Conservation (phyloP, 2,329 filamentous ascomycete species). For the Epichloe scottii region DNA sequence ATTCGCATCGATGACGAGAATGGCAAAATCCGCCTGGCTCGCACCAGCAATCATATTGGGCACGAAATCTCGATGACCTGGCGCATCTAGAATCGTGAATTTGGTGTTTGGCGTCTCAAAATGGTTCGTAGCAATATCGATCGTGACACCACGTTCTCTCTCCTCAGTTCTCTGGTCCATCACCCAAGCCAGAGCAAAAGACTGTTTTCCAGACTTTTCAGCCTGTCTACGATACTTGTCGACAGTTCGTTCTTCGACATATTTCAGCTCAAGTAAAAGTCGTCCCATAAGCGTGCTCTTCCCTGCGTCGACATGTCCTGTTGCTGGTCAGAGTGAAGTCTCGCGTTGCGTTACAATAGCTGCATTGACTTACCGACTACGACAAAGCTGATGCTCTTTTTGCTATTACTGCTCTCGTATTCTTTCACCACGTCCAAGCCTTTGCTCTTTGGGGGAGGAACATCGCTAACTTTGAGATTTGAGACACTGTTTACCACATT, state of each 20-base stretch:
- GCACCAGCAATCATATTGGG: conserved; percentile 98
- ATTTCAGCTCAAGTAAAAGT: conserved; percentile 76
- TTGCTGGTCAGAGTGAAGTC: background rate
- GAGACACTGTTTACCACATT: conserved; percentile 19
- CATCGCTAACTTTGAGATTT: conserved; percentile 33
- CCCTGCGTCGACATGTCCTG: conserved; percentile 91
- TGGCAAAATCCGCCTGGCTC: conserved; percentile 88
- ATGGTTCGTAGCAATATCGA: conserved; percentile 89
- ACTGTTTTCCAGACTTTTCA: conserved; percentile 82
- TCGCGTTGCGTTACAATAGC: background rate
- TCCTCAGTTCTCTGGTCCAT: conserved; percentile 88
- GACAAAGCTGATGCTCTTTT: conserved; percentile 79
- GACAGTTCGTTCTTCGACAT: conserved; percentile 76
- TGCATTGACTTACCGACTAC: conserved; percentile 58
- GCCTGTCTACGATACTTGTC: conserved; percentile 84
- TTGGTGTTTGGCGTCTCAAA: conserved; percentile 80
- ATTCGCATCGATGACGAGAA: conserved; percentile 84
- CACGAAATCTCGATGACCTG: conserved; percentile 89
- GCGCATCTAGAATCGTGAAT: conserved; percentile 92
- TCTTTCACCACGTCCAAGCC: conserved; percentile 77
- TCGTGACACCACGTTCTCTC: conserved; percentile 79
- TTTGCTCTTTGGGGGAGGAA: conserved; percentile 53
- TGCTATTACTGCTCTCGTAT: conserved; percentile 60
- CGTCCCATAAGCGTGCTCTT: conserved; percentile 97
- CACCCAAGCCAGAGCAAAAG: conserved; percentile 94